Evolutionary conservation across 345 rosid species (phyloP), one percentile per base, ranked within the genome.

Genomic region (Gossypium longicalyx): DNA sequence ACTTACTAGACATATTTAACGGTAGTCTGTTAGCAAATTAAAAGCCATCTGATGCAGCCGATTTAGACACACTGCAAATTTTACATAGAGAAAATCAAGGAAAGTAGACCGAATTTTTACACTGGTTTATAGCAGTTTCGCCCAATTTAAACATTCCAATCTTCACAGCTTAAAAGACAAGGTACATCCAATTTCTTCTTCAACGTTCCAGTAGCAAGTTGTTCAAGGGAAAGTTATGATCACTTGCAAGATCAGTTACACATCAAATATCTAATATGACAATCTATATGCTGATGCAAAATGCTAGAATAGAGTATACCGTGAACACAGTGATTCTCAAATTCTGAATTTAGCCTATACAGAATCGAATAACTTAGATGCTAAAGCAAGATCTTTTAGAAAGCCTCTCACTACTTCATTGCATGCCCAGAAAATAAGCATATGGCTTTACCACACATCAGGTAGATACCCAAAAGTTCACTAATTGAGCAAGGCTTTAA

Each of bases 401-500:
- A 60, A 38, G 70, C 60, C 49, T 54, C 69, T 38, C 38, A 70
- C 58, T 23, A 15, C 56, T 57, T 44, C n/a, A 64, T 34, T 23
- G 70, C 20, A 58, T 16, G 65, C 61, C 67, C 38, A 73, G 64
- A 70, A 49, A 57, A 13, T 48, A 65, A 59, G 58, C 41, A 63
- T 64, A 60, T 16, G 19, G 15, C 15, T 41, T 61, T 43, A 17
- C 61, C 62, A 56, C 58, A 76, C 41, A 34, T 34, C 41, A 34
- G 41, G 41, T 4, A 34, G 41, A 5, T 34, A 34, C 7, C 41
- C 41, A 34, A 51, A 75, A 71, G 43, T 70, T 58, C 41, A 54
- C 60, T 53, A 62, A 75, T 54, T 61, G 68, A 43, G 48, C 64
- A 70, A 61, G 41, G 59, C 61, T 51, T 65, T 19, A 61, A 15